These are phyloP conservation scores for Cicer cuneatum DNA, from an alignment of 306 rosid species.

Conservation along the genomic window DNA sequence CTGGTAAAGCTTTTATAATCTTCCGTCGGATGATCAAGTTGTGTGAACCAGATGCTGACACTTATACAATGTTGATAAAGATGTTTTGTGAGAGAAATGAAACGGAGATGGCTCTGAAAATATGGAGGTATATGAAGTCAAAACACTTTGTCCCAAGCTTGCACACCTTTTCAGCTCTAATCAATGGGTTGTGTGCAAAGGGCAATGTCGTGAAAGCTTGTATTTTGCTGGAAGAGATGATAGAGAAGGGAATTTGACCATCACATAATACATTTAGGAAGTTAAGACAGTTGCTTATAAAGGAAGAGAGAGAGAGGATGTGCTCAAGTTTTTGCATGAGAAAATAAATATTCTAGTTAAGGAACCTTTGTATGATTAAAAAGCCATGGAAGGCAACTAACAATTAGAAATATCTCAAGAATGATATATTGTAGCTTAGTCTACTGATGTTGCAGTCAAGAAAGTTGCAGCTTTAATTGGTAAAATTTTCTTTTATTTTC, in stretches of 20 bases:
- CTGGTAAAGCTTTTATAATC: conserved; percentile 64
- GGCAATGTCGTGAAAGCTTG: conserved; percentile 68
- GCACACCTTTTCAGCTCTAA: conserved; percentile 81
- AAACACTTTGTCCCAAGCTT: conserved; percentile 81
- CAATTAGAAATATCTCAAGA: conserved; percentile 21
- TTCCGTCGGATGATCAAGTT: conserved; percentile 68
- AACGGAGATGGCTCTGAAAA: conserved; percentile 65
- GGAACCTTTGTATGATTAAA: conserved; percentile 83
- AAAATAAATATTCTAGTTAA: conserved; percentile 79
- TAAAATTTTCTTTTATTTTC: conserved; percentile 25
- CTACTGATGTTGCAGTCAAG: conserved; percentile 17
- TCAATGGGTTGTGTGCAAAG: conserved; percentile 71
- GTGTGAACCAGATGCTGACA: conserved; percentile 84
- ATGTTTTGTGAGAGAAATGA: conserved; percentile 72
- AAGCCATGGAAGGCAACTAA: conserved; percentile 20
- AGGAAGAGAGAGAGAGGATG: conserved; percentile 85
- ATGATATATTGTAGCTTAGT: conserved; percentile 9
- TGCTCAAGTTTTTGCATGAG: conserved; percentile 78
- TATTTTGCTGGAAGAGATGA: conserved; percentile 83
- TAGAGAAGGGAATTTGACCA: conserved; percentile 87
- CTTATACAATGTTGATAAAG: conserved; percentile 82
- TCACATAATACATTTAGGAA: conserved; percentile 72
- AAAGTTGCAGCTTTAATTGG: conserved; percentile 40
- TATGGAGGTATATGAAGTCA: conserved; percentile 78
- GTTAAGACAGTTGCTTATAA: conserved; percentile 74